Base-by-base conservation (phyloP, 768 basidiomycete species). In the Phaffia australis region DNA sequence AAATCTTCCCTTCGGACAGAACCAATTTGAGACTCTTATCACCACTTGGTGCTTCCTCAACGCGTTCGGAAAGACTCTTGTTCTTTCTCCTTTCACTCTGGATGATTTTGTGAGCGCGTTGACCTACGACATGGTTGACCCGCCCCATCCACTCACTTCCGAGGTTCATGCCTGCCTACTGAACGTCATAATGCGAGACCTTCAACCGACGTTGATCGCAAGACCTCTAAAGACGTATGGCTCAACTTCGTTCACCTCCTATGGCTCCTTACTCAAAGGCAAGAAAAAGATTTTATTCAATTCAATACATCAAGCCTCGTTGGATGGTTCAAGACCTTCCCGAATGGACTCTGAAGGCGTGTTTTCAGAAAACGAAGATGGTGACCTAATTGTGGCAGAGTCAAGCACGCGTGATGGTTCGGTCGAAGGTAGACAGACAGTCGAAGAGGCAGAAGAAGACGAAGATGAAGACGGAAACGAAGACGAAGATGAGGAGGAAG, bases 1-100 rank as follows among this genome's bases (percentile, higher is more conserved):
- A 29, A 62, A 71, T 16, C 77, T 90, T 60, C 87, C 89, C 4
- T 89, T 89, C 62, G 73, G 70, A 7, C 35, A 42, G 35, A 72
- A 70, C 15, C 78, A 81, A 16, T 94, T 95, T 69, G 93, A 97
- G 74, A 79, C 81, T 11, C 90, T 97, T 75, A 77, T 98, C 35
- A 86, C 89, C 86, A 79, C 84, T 11, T 99, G 93, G 93, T 92
- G 89, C 76, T 94, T 94, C 76, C 77, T 98, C 64, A 86, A 89
- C 62, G 86, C 91, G 61, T 93, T 93, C 76, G 90, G 92, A 6
- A 85, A 87, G 81, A 87, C 93, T 1, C 80, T 98, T 19, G 85
- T 87, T 69, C 77, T 99, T 21, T 93, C 93, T 16, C 79, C 85
- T 16, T 88, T 97, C 75, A 86, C 92, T 0, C 79, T 99, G 72